Evolutionary conservation across 1,284 basidiomycete genomes (phyloP).

Genomic region (Cryptococcus hybrid): DNA sequence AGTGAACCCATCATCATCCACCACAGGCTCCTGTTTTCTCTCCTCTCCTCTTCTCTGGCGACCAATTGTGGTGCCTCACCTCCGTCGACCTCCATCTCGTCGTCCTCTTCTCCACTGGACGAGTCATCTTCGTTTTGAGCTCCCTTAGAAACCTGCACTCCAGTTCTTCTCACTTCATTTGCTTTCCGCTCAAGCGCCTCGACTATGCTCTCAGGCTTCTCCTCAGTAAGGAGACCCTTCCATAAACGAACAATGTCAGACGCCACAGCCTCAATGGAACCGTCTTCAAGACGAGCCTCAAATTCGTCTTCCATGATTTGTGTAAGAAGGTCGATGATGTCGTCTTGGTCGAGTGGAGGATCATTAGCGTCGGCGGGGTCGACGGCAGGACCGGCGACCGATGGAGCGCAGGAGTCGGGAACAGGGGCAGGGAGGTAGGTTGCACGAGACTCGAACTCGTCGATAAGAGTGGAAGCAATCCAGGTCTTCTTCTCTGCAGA

Average conservation of each 20-base stretch:
- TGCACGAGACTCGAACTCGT: slow-evolving; percentile 66
- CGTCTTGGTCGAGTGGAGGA: slow-evolving; percentile 64
- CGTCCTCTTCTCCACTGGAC: slow-evolving; percentile 53
- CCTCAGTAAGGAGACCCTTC: slow-evolving; percentile 49
- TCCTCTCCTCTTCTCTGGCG: slow-evolving; percentile 24
- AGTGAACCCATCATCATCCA: slow-evolving; percentile 87
- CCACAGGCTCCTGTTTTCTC: slow-evolving; percentile 60
- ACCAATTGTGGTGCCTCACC: slow-evolving; percentile 61
- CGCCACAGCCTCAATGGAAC: slow-evolving; percentile 67
- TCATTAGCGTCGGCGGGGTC: slow-evolving; percentile 34
- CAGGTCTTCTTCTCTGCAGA: slow-evolving; percentile 71
- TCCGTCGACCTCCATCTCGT: slow-evolving; percentile 52
- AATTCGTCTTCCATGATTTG: slow-evolving; percentile 78
- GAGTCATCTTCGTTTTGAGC: slow-evolving; percentile 48
- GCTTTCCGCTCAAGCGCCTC: slow-evolving; percentile 61
- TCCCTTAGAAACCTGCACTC: slow-evolving; percentile 25
- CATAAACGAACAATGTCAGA: slow-evolving; percentile 68
- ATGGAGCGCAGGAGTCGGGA: background rate
- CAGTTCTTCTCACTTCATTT: slow-evolving; percentile 49
- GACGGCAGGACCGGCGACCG: slow-evolving; percentile 13
- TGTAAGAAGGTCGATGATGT: slow-evolving; percentile 72
- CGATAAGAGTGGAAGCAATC: slow-evolving; percentile 76
- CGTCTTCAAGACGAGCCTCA: slow-evolving; percentile 76
- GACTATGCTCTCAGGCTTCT: slow-evolving; percentile 58
- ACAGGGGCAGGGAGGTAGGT: slow-evolving; percentile 14